Conservation (phyloP, 805 yeast species). For the Aciculoconidium aculeatum region DNA sequence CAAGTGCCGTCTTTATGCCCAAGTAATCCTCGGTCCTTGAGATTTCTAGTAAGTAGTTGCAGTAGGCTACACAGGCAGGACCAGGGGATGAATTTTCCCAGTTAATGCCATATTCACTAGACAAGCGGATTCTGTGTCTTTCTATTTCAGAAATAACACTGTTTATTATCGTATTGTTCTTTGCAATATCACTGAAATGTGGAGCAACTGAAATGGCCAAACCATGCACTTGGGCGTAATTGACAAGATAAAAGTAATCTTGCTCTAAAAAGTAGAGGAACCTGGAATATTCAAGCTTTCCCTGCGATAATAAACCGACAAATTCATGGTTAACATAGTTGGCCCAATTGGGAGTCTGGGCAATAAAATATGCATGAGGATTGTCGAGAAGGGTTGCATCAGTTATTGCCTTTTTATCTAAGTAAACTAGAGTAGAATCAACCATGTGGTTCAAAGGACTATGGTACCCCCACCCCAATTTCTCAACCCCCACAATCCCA, state of each 20-base stretch:
- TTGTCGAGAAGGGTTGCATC: no score
- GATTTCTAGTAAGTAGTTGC: conserved; percentile 51
- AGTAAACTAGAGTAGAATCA: no score
- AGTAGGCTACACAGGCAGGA: conserved; percentile 54
- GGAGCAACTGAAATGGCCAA: conserved; percentile 61
- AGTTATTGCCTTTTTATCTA: no score
- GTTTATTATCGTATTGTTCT: conserved; percentile 45
- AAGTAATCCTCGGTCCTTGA: conserved; percentile 53
- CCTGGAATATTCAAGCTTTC: conserved; percentile 41
- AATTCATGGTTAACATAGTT: conserved; percentile 58
- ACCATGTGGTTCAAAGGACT: conserved; percentile 75
- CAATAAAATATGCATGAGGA: no score
- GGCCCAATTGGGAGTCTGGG: conserved; percentile 58
- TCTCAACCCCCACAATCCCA: conserved; percentile 46
- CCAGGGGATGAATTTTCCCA: conserved; percentile 37
- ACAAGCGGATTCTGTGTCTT: conserved; percentile 48
- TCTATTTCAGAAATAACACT: conserved; percentile 51
- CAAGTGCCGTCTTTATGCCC: conserved; percentile 59
- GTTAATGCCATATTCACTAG: conserved; percentile 32
- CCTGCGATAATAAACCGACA: conserved; percentile 46
- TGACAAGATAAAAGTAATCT: conserved; percentile 65
- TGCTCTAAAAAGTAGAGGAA: conserved; percentile 55
- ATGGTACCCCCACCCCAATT: conserved; percentile 43
- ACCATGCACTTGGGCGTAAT: conserved; percentile 62
- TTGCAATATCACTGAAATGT: no score